Percentiles rank a stretch among this genome's conserved stretches.
Evolutionary conservation across 2,329 filamentous ascomycete species (phyloP).

Genomic region (Phialophora chinensis): DNA sequence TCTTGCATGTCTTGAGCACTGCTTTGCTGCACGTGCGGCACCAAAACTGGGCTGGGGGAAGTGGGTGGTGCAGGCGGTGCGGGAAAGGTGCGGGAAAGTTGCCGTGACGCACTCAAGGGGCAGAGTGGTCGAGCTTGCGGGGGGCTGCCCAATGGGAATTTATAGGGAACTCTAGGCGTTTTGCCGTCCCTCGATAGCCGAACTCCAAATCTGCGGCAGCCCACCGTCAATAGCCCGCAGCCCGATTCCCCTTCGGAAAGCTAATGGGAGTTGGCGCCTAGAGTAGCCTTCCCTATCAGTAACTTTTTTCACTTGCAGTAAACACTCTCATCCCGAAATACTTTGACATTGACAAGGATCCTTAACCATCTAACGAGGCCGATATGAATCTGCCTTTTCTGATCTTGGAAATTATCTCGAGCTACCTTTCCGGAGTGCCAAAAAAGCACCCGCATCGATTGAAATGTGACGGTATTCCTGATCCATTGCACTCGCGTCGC

Average conservation of each 20-base stretch:
- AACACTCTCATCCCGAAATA: neutral
- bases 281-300: neutral
- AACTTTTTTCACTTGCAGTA: neutral
- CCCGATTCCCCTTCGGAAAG: neutral
- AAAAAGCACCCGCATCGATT: too few relatives aligned
- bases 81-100: neutral
- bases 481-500: neutral
- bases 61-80: too few relatives aligned
- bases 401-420: neutral
- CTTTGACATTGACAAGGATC: neutral
- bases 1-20: neutral
- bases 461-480: neutral
- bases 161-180: neutral
- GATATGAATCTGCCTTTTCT: neutral
- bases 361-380: neutral
- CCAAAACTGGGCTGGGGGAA: neutral
- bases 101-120: slow-evolving; percentile 5
- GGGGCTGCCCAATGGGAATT: neutral
- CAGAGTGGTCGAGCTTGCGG: neutral
- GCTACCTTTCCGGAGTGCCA: too few relatives aligned
- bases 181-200: neutral
- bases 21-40: neutral
- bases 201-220: neutral
- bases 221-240: neutral
- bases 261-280: neutral